These are phyloP conservation scores for Theileria parva DNA, from an alignment of 169 alveolate genomes.

Conservation along the genomic window DNA sequence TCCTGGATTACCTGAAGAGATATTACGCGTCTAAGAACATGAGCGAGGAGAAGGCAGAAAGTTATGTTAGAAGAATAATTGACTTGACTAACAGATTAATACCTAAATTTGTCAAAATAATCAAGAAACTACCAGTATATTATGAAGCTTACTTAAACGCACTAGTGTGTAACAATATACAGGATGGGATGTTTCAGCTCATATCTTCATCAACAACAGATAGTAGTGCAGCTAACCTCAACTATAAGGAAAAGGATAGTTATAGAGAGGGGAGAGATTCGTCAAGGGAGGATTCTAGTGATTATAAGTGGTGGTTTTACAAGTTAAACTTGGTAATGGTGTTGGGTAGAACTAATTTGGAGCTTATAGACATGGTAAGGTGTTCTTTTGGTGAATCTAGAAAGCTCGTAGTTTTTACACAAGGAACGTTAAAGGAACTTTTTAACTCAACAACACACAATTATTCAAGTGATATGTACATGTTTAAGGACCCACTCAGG, in stretches of 20 bases:
- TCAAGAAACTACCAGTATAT: slow-evolving; percentile 31
- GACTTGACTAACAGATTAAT: slow-evolving; percentile 47
- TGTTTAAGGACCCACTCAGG: background rate
- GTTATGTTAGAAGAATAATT: slow-evolving; percentile 30
- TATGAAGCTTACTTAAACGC: slow-evolving; percentile 41
- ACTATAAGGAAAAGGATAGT: slow-evolving; percentile 2
- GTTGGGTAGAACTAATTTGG: slow-evolving; percentile 17
- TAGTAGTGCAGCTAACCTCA: background rate
- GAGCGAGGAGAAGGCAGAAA: slow-evolving; percentile 21
- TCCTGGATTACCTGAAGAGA: background rate
- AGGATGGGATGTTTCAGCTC: slow-evolving; percentile 23
- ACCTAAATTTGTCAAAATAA: slow-evolving; percentile 40
- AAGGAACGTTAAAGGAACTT: slow-evolving; percentile 36
- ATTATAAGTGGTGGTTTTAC: slow-evolving; percentile 8
- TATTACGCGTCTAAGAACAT: slow-evolving; percentile 9
- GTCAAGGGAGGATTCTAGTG: background rate
- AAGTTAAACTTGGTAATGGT: background rate
- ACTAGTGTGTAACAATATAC: slow-evolving; percentile 15
- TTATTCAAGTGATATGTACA: background rate
- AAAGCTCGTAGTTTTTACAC: slow-evolving; percentile 37
- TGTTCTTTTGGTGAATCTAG: slow-evolving; percentile 21
- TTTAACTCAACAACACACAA: slow-evolving; percentile 11
- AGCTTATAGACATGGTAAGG: slow-evolving; percentile 30
- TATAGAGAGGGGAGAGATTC: background rate
- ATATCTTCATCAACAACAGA: slow-evolving; percentile 2